phyloP scores from a whole-genome alignment of 2,329 filamentous ascomycete species.

The Ploettnerulaceae sp. region DNA sequence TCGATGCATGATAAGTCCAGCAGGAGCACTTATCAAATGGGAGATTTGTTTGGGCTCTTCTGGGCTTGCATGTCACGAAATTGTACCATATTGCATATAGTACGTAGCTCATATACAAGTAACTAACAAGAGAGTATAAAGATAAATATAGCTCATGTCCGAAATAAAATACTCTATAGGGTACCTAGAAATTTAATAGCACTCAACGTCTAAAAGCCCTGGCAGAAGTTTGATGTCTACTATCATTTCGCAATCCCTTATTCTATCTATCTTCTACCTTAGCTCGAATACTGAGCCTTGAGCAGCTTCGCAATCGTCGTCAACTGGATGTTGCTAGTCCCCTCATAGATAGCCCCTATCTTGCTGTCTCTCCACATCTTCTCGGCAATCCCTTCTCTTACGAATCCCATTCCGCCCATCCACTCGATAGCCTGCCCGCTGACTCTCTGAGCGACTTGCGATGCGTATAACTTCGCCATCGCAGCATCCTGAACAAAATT shows the following conservation, averaged over 20 bases:
- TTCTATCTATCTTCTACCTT: background rate
- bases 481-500: constrained; percentile 94
- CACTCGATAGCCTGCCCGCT: constrained; percentile 87
- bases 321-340: constrained; percentile 73
- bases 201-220: too few species aligned
- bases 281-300: constrained; percentile 60
- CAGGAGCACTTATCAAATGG: too few species aligned
- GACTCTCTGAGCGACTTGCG: constrained; percentile 85
- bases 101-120: too few species aligned
- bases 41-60: too few species aligned
- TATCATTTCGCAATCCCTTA: background rate
- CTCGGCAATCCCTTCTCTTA: constrained; percentile 91
- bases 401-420: constrained; percentile 99
- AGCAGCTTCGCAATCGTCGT: constrained; percentile 66
- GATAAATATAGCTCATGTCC: too few species aligned
- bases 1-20: too few species aligned
- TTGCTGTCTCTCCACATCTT: constrained; percentile 98
- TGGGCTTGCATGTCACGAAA: too few species aligned
- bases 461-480: constrained; percentile 96
- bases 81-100: too few species aligned
- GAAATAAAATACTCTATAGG: too few species aligned
- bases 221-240: too few species aligned
- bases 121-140: too few species aligned
- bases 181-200: too few species aligned
- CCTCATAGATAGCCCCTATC: constrained; percentile 97